Evolutionary conservation across 306 rosid species (phyloP).

Genomic region (Canavalia ensiformis): DNA sequence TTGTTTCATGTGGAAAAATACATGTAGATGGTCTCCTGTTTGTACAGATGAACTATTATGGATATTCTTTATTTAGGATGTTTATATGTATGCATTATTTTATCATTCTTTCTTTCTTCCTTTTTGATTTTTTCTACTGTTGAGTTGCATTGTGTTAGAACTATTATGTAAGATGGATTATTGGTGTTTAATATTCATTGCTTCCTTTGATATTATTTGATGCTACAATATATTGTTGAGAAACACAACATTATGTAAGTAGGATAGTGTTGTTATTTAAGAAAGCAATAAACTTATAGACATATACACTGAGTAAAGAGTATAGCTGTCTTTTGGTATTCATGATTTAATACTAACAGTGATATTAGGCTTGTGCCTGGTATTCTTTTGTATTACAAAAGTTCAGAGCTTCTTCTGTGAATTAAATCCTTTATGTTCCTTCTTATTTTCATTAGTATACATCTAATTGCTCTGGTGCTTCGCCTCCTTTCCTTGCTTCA

Average conservation of each 20-base stretch:
- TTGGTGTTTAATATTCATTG: constrained; percentile 30
- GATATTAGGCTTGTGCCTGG: neutral
- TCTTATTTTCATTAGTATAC: neutral
- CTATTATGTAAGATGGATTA: constrained; percentile 7
- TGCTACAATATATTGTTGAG: neutral
- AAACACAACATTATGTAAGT: neutral
- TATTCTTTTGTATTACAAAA: constrained; percentile 1
- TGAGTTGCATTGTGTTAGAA: neutral
- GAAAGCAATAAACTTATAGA: neutral
- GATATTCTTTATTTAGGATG: neutral
- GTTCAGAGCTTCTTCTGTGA: constrained; percentile 4
- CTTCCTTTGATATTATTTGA: neutral
- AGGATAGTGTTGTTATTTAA: neutral
- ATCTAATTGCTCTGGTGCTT: constrained; percentile 2
- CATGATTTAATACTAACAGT: neutral
- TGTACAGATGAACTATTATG: constrained; percentile 10
- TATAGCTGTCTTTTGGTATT: neutral
- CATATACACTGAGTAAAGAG: neutral
- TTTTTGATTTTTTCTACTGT: constrained; percentile 17
- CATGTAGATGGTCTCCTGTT: neutral
- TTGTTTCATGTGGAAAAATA: constrained; percentile 9
- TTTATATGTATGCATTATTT: constrained; percentile 3
- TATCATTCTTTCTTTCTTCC: neutral
- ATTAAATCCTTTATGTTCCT: neutral
- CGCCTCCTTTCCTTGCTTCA: neutral